Evolutionary conservation across 2,329 filamentous ascomycete species (phyloP), one percentile per base, ranked within the genome.

Genomic region (Mollisia scopiformis): DNA sequence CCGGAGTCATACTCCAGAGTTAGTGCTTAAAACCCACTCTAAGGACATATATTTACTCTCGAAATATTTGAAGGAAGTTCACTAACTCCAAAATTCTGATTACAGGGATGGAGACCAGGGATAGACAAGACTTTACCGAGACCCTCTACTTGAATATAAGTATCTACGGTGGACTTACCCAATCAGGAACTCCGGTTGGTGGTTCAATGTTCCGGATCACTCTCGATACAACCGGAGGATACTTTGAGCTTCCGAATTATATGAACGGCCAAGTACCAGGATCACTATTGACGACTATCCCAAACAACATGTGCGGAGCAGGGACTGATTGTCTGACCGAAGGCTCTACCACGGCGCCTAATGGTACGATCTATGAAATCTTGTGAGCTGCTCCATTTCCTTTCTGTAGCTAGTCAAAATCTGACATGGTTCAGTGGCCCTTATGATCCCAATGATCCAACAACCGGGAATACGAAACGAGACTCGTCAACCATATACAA

Each of bases 71-170:
- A n/a, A n/a, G n/a, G n/a, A n/a, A n/a, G n/a, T n/a, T n/a, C n/a
- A n/a, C n/a, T n/a, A n/a, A n/a, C n/a, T n/a, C n/a, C n/a, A n/a
- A n/a, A n/a, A n/a, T n/a, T n/a, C n/a, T n/a, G n/a, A n/a, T n/a
- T n/a, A n/a, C n/a, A n/a, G n/a, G n/a, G n/a, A n/a, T n/a, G n/a
- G n/a, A n/a, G n/a, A 73, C 68, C 2, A 63, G 67, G 16, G 52
- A 61, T 23, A 69, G 71, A 16, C 73, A 75, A 52, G 69, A 73
- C 8, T 73, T 75, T 49, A 60, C 61, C 0, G 73, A 75, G 52
- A 62, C 57, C 8, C 58, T 75, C 0, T 75, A 73, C 61, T 41
- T 75, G 14, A 71, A 72, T 39, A 51, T 70, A 1, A 68, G 33
- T 1, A 23, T 59, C 6, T 27, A 35, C 28, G 43, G 19, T 3